phyloP scores from a whole-genome alignment of 2,329 filamentous ascomycete species.

The Alternaria ethzedia region DNA sequence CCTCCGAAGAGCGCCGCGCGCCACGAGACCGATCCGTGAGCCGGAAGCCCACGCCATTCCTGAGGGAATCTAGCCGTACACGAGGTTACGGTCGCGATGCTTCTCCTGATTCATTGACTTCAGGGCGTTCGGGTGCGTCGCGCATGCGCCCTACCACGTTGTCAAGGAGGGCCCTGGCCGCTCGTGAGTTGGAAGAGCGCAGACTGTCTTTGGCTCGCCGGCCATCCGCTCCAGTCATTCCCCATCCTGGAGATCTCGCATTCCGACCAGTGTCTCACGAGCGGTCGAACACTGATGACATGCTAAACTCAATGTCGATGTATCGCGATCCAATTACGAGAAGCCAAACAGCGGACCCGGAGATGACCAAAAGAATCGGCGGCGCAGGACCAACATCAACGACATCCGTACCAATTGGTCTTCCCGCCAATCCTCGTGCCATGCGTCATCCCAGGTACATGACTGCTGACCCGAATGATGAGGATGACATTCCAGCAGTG shows the following conservation, averaged over 20 bases:
- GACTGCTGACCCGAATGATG: constrained; percentile 61
- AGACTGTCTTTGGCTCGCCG: constrained; percentile 78
- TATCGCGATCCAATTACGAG: constrained; percentile 55
- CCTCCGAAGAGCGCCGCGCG: constrained; percentile 53
- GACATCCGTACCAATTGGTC: constrained; percentile 67
- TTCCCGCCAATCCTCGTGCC: constrained; percentile 90
- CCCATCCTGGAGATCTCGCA: constrained; percentile 68
- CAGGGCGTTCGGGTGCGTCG: constrained; percentile 37
- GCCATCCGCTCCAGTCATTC: constrained; percentile 79
- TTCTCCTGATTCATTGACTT: constrained; percentile 46
- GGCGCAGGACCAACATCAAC: constrained; percentile 51
- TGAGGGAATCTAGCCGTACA: constrained; percentile 42
- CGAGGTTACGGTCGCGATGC: constrained; percentile 41
- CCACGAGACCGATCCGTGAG: constrained; percentile 47
- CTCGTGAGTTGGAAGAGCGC: constrained; percentile 86
- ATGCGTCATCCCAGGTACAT: constrained; percentile 81
- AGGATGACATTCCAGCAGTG: constrained; percentile 60
- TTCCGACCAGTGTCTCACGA: constrained; percentile 42
- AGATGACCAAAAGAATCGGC: constrained; percentile 48
- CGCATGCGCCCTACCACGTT: constrained; percentile 36
- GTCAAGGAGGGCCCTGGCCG: constrained; percentile 57
- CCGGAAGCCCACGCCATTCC: constrained; percentile 35
- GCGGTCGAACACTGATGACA: constrained; percentile 51
- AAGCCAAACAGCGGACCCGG: constrained; percentile 71
- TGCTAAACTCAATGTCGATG: constrained; percentile 42